phyloP scores from a whole-genome alignment of 73 alveolate genomes.

The Loxodes magnus region DNA sequence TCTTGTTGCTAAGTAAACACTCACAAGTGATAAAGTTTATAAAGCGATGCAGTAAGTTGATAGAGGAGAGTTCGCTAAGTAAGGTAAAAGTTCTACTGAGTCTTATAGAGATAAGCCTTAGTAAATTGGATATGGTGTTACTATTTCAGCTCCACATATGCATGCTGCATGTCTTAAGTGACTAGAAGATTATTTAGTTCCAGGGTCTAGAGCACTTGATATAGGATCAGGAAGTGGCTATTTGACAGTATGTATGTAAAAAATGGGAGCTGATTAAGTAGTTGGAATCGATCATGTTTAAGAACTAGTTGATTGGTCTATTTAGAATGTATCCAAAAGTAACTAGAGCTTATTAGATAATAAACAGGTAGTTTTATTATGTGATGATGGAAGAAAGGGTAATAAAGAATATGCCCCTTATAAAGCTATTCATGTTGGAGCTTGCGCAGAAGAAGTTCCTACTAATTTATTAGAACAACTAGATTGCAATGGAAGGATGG shows the following conservation, averaged over 20 bases:
- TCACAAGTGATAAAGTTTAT: conserved; percentile 9
- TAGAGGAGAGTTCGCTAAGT: conserved; percentile 18
- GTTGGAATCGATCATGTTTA: conserved; percentile 48
- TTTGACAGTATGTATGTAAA: conserved; percentile 23
- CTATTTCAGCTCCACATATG: conserved; percentile 51
- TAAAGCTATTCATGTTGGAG: conserved; percentile 77
- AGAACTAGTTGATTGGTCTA: too few relatives aligned
- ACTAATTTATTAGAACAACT: conserved; percentile 17
- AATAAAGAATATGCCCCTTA: conserved; percentile 45
- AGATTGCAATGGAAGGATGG: conserved; percentile 29
- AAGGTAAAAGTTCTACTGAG: too few relatives aligned
- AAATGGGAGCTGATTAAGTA: conserved; percentile 29
- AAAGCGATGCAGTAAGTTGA: conserved; percentile 24
- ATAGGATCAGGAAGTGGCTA: conserved; percentile 57
- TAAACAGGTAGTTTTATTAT: too few relatives aligned
- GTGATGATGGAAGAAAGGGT: conserved; percentile 70
- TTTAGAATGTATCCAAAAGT: too few relatives aligned
- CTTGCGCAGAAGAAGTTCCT: conserved; percentile 29
- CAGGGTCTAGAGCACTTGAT: conserved; percentile 24
- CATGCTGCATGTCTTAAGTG: conserved; percentile 33
- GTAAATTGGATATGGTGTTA: conserved; percentile 19
- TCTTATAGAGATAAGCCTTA: conserved; percentile 31
- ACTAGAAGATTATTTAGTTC: conserved; percentile 5
- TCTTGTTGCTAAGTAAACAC: too few relatives aligned
- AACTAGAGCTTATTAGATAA: too few relatives aligned